phyloP scores from a whole-genome alignment of 257 asterid genomes.

The Scutellaria minor region DNA sequence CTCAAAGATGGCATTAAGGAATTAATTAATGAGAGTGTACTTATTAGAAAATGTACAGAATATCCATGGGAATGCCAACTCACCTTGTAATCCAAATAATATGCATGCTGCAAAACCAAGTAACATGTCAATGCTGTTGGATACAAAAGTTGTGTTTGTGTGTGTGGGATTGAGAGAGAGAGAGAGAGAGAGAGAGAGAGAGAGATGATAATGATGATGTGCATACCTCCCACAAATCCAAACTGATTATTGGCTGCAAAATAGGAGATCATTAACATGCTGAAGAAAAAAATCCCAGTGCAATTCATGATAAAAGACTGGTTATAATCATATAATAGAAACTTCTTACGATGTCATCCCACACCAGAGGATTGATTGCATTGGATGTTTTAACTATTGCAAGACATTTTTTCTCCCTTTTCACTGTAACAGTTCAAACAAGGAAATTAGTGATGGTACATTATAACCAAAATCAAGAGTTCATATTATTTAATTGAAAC shows the following conservation, averaged over 20 bases:
- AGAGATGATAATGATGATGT: background rate
- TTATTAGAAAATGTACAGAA: slow-evolving; percentile 6
- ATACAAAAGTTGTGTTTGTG: background rate
- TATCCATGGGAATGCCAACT: slow-evolving; percentile 16
- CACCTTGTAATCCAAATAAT: slow-evolving; percentile 70
- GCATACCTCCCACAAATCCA: slow-evolving; percentile 75
- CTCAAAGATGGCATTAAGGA: slow-evolving; percentile 3
- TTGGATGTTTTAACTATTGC: slow-evolving; percentile 62
- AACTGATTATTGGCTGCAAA: slow-evolving; percentile 65
- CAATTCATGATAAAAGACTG: slow-evolving; percentile 6
- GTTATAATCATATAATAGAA: slow-evolving; percentile 4
- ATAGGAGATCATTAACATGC: slow-evolving; percentile 32
- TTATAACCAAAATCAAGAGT: slow-evolving; percentile 8
- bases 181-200: slow-evolving; percentile 34
- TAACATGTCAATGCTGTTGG: slow-evolving; percentile 5
- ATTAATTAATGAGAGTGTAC: slow-evolving; percentile 3
- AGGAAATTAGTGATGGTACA: slow-evolving; percentile 25
- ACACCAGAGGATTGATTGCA: slow-evolving; percentile 60
- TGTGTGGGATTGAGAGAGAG: slow-evolving; percentile 26
- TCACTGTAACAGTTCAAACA: slow-evolving; percentile 58
- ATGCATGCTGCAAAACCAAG: slow-evolving; percentile 67
- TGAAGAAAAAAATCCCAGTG: slow-evolving; percentile 1
- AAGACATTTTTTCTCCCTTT: slow-evolving; percentile 81
- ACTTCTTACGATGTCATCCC: slow-evolving; percentile 62
- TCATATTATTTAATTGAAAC: background rate